These are phyloP conservation scores for Mimosa bimucronata DNA, from an alignment of 306 rosid species.

Conservation along the genomic window DNA sequence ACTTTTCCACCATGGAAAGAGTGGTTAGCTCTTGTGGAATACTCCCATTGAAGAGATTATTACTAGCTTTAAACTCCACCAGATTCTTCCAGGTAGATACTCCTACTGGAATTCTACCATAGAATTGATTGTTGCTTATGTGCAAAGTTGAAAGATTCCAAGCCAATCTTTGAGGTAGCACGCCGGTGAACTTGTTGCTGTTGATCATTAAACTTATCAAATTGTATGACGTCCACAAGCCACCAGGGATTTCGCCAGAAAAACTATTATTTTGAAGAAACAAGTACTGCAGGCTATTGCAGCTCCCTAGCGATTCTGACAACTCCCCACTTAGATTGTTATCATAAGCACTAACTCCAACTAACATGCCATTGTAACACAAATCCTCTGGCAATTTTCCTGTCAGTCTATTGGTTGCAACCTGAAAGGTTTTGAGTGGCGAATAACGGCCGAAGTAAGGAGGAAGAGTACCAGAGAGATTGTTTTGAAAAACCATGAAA, in stretches of 20 bases:
- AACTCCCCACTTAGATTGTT: conserved; percentile 52
- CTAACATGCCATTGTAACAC: conserved; percentile 44
- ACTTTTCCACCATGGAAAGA: conserved; percentile 35
- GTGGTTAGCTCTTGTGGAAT: conserved; percentile 51
- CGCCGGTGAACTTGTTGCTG: conserved; percentile 47
- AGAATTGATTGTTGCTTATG: conserved; percentile 47
- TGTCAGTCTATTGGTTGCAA: conserved; percentile 43
- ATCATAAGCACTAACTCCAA: conserved; percentile 35
- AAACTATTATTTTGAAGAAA: conserved; percentile 34
- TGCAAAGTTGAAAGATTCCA: conserved; percentile 35
- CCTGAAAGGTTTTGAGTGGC: conserved; percentile 34
- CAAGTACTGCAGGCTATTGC: conserved; percentile 20
- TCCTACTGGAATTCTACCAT: conserved; percentile 46
- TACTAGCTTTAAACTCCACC: conserved; percentile 44
- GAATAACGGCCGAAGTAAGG: conserved; percentile 50
- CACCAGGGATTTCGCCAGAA: conserved; percentile 49
- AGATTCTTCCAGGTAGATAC: conserved; percentile 44
- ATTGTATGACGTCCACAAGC: conserved; percentile 49
- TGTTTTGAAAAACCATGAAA: conserved; percentile 41
- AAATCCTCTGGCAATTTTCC: conserved; percentile 50
- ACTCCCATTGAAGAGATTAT: conserved; percentile 49
- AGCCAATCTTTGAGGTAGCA: conserved; percentile 50
- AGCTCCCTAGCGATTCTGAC: conserved; percentile 51
- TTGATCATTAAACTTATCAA: conserved; percentile 28
- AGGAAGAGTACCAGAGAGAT: conserved; percentile 49